Percentiles rank a stretch among this genome's conserved stretches.
phyloP scores from a whole-genome alignment of 257 asterid species.

The Datura wrightii region DNA sequence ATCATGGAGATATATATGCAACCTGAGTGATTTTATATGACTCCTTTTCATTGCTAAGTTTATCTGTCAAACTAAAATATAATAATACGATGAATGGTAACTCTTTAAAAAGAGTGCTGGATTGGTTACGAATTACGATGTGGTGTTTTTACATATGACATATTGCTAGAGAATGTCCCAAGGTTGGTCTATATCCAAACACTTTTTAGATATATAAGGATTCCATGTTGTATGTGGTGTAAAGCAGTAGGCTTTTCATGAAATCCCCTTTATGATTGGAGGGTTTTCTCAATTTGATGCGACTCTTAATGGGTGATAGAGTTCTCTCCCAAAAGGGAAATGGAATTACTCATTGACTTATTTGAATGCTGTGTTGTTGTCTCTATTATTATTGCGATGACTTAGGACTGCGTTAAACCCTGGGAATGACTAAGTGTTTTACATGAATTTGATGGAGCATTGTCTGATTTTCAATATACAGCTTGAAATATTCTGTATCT shows the following conservation, averaged over 20 bases:
- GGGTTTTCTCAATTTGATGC: background rate
- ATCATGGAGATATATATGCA: background rate
- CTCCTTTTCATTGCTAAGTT: slow-evolving; percentile 8
- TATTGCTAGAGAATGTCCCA: slow-evolving; percentile 10
- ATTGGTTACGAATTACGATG: background rate
- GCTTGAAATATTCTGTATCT: background rate
- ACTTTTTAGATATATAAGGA: background rate
- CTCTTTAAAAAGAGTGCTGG: background rate
- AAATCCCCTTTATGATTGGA: slow-evolving; percentile 14
- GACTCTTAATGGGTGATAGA: background rate
- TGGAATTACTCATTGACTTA: background rate
- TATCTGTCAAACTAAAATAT: slow-evolving; percentile 6
- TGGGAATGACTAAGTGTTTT: slow-evolving; percentile 18
- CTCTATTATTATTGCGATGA: background rate
- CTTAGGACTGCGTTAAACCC: background rate
- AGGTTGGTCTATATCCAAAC: background rate
- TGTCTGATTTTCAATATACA: background rate
- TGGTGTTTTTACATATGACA: background rate
- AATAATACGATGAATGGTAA: background rate
- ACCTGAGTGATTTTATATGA: background rate
- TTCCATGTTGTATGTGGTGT: slow-evolving; percentile 5
- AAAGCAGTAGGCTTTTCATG: background rate
- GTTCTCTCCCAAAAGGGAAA: background rate
- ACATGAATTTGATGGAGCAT: slow-evolving; percentile 1
- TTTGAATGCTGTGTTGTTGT: background rate